Evolutionary conservation across 768 basidiomycete species (phyloP).

Genomic region (Neoboletus brunneissimus): DNA sequence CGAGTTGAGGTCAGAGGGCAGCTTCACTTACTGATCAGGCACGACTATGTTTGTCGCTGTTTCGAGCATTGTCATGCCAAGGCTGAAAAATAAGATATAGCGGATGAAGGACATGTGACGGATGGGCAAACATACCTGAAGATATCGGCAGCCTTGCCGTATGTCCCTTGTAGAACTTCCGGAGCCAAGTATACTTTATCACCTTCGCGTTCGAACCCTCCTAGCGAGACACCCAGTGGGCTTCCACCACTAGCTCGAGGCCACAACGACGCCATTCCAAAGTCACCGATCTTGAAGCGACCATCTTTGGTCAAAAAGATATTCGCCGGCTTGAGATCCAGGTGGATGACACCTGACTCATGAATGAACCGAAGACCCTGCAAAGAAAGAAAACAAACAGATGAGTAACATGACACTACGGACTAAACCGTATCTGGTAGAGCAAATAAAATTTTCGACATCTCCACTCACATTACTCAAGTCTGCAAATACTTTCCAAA

Average conservation of each 20-base stretch:
- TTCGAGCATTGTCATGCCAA: conserved; percentile 96
- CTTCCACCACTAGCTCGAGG: conserved; percentile 51
- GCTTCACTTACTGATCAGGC: conserved; percentile 82
- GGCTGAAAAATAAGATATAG: conserved; percentile 45
- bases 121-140: conserved; percentile 70
- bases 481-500: conserved; percentile 95
- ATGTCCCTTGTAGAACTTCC: conserved; percentile 88
- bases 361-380: conserved; percentile 91
- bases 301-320: conserved; percentile 88
- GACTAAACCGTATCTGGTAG: conserved; percentile 25
- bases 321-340: conserved; percentile 97
- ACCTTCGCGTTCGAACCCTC: conserved; percentile 89
- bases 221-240: conserved; percentile 35
- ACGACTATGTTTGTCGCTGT: conserved; percentile 94
- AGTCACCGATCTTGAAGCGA: conserved; percentile 94
- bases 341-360: conserved; percentile 82
- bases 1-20: not conserved
- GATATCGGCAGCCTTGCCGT: conserved; percentile 92
- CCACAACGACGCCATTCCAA: conserved; percentile 97
- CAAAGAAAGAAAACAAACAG: conserved; percentile 8
- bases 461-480: conserved; percentile 71
- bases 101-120: not conserved
- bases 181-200: conserved; percentile 97
- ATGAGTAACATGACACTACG: conserved; percentile 23
- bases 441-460: conserved; percentile 2